phyloP scores from a whole-genome alignment of 192 early-diverging fungal genomes.

The Rhizoclosmatium globosum region DNA sequence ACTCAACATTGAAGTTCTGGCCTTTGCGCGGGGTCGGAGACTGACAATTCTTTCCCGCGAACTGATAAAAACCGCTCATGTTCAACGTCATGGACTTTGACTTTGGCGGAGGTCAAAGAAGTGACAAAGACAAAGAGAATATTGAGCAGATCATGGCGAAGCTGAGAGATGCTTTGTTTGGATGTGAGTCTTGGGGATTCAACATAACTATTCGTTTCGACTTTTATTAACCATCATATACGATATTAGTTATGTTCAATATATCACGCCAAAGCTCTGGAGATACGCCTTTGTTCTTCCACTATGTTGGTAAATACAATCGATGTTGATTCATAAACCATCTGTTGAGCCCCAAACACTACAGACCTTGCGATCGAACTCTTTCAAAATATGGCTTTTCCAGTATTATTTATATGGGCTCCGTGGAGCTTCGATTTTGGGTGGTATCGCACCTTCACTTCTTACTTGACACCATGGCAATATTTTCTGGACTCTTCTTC shows the following conservation, averaged over 20 bases:
- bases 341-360: background rate
- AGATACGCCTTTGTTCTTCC: conserved; percentile 23
- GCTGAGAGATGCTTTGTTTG: background rate
- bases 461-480: conserved; percentile 35
- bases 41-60: too few relatives aligned
- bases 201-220: too few relatives aligned
- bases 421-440: conserved; percentile 45
- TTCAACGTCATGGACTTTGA: background rate
- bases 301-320: conserved; percentile 10
- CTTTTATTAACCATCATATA: too few relatives aligned
- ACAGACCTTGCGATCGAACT: conserved; percentile 45
- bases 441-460: conserved; percentile 37
- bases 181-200: background rate
- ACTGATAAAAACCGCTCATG: background rate
- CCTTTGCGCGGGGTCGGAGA: too few relatives aligned
- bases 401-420: conserved; percentile 33
- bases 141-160: background rate
- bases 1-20: too few relatives aligned
- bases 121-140: background rate
- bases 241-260: conserved; percentile 5
- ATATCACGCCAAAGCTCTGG: background rate
- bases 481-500: conserved; percentile 13
- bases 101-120: background rate
- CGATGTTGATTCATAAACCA: background rate
- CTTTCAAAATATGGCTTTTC: conserved; percentile 49